Conservation (phyloP, 768 basidiomycete genomes). For the Boletus rubropictus region DNA sequence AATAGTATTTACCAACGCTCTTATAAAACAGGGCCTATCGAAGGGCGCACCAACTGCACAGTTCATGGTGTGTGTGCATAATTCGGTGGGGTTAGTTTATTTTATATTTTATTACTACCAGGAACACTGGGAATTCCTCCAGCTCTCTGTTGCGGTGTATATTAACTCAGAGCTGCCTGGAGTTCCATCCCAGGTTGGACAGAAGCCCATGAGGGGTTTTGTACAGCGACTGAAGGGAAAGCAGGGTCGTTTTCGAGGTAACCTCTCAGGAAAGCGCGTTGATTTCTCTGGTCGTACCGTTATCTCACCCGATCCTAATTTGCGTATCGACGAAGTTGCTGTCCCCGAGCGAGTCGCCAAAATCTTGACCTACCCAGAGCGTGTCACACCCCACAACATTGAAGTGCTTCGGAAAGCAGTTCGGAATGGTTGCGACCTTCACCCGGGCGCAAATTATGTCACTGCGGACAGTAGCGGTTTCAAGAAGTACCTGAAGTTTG, state of each 20-base stretch:
- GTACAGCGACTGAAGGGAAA: conserved; percentile 98
- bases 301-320: conserved; percentile 98
- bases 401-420: conserved; percentile 68
- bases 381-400: conserved; percentile 90
- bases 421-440: conserved; percentile 81
- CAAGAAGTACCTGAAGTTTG: conserved; percentile 89
- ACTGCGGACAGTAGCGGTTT: conserved; percentile 67
- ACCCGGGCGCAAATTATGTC: conserved; percentile 96
- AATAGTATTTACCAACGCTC: conserved; percentile 89
- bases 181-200: conserved; percentile 76
- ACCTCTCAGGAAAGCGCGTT: conserved; percentile 97
- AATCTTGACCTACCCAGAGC: conserved; percentile 92
- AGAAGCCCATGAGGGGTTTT: conserved; percentile 95
- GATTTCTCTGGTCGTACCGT: conserved; percentile 98
- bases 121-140: conserved; percentile 99
- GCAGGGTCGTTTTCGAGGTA: conserved; percentile 97
- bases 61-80: conserved; percentile 60
- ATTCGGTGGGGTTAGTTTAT: neutral
- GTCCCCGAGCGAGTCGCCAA: conserved; percentile 94
- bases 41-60: conserved; percentile 85
- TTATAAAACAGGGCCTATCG: conserved; percentile 83
- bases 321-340: conserved; percentile 97
- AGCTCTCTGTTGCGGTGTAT: conserved; percentile 93
- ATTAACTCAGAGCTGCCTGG: conserved; percentile 97
- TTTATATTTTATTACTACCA: conserved; percentile 25